These are phyloP conservation scores for Trichocomaceae sp. DNA, from an alignment of 2,329 filamentous ascomycete species.

Conservation along the genomic window DNA sequence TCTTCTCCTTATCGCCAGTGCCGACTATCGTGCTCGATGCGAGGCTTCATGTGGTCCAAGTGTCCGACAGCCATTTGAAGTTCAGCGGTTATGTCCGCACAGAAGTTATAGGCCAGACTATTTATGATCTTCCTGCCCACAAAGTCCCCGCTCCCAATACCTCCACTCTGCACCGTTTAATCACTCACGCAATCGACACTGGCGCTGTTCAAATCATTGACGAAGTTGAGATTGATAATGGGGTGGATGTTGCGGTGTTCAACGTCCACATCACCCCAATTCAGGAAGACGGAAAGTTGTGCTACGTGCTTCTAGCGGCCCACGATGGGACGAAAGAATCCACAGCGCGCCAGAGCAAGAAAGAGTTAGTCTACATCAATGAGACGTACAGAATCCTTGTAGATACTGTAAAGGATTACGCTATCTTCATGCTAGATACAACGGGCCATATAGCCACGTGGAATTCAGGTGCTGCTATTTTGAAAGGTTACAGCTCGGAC, in stretches of 20 bases:
- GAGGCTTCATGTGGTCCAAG: constrained; percentile 32
- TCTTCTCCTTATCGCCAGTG: constrained; percentile 26
- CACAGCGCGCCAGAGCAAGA: constrained; percentile 19
- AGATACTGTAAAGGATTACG: constrained; percentile 56
- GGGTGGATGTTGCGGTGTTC: constrained; percentile 14
- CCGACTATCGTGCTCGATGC: constrained; percentile 36
- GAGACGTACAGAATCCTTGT: constrained; percentile 57
- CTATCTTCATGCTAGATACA: constrained; percentile 56
- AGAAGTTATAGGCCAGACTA: constrained; percentile 30
- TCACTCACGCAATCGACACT: constrained; percentile 34
- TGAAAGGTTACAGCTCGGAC: constrained; percentile 50
- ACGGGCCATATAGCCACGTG: constrained; percentile 52
- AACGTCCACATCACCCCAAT: constrained; percentile 40
- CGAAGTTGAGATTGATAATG: constrained; percentile 13
- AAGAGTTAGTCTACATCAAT: constrained; percentile 40
- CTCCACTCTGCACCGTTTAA: constrained; percentile 29
- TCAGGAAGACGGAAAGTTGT: constrained; percentile 32
- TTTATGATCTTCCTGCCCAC: constrained; percentile 35
- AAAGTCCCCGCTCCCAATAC: constrained; percentile 31
- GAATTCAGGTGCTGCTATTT: constrained; percentile 51
- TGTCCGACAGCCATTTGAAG: constrained; percentile 40
- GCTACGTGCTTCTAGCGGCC: constrained; percentile 40
- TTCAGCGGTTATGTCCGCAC: constrained; percentile 29
- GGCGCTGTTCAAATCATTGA: constrained; percentile 31
- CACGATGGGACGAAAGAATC: constrained; percentile 32